These are phyloP conservation scores for Penicillium sp. DNA, from an alignment of 2,329 filamentous ascomycete species.

Conservation along the genomic window DNA sequence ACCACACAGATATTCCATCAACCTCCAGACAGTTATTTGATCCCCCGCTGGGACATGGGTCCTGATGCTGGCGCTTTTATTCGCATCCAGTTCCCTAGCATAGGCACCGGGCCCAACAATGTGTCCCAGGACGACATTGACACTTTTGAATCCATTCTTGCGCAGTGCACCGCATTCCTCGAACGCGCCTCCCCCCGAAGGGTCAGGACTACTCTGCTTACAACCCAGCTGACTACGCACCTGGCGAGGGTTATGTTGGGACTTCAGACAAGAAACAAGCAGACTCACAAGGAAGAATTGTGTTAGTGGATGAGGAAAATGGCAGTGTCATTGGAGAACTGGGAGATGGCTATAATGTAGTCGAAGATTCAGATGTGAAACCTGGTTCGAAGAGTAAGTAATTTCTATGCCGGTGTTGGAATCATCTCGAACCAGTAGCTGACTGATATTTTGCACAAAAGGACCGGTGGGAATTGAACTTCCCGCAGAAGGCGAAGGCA, in stretches of 20 bases:
- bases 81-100: constrained; percentile 79
- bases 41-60: constrained; percentile 91
- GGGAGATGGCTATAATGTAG: constrained; percentile 73
- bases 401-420: not conserved
- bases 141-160: constrained; percentile 95
- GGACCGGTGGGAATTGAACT: constrained; percentile 51
- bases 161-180: constrained; percentile 95
- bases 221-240: constrained; percentile 76
- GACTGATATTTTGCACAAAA: constrained; percentile 20
- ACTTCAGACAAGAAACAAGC: constrained; percentile 31
- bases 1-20: constrained; percentile 98
- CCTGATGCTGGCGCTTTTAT: constrained; percentile 88
- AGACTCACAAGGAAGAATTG: constrained; percentile 69
- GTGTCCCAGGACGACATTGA: constrained; percentile 88
- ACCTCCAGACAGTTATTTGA: constrained; percentile 86
- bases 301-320: constrained; percentile 92
- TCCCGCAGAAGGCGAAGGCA: constrained; percentile 47
- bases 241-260: constrained; percentile 72
- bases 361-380: constrained; percentile 72
- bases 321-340: constrained; percentile 93
- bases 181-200: constrained; percentile 71
- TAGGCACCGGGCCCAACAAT: constrained; percentile 62
- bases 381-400: constrained; percentile 84
- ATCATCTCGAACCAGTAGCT: constrained; percentile 2
- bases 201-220: constrained; percentile 52